Conservation (phyloP, 352 stramenopile genomes). For the Pythium dissotocum region DNA sequence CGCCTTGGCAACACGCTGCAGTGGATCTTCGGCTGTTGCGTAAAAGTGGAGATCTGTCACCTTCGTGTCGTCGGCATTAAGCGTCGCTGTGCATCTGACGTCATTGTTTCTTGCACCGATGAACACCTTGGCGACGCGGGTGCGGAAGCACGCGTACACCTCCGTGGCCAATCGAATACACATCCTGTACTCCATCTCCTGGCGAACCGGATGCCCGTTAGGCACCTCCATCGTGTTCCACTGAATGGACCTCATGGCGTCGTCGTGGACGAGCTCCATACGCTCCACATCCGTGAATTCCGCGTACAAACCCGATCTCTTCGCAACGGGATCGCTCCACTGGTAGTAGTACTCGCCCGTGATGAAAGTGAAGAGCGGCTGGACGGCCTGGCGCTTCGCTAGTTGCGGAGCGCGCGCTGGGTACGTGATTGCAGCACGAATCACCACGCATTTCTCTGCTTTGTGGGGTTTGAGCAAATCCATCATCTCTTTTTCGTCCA, state of each 20-base stretch:
- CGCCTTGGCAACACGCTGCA: slow-evolving; percentile 1
- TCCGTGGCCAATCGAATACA: slow-evolving; percentile 7
- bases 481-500: slow-evolving; percentile 8
- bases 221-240: slow-evolving; percentile 6
- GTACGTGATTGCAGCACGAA: neutral
- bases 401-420: neutral
- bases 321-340: neutral
- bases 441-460: neutral
- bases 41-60: slow-evolving; percentile 20
- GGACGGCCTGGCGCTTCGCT: neutral
- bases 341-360: neutral
- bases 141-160: slow-evolving; percentile 10
- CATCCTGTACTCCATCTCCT: slow-evolving; percentile 21
- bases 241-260: neutral
- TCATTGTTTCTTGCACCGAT: neutral
- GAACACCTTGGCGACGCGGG: neutral
- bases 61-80: neutral
- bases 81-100: neutral
- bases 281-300: neutral
- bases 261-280: neutral
- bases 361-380: neutral
- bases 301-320: neutral
- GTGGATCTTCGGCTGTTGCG: neutral
- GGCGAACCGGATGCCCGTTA: slow-evolving; percentile 15
- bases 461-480: neutral